Conservation (phyloP, 352 stramenopile species). For the Albugo candida region DNA sequence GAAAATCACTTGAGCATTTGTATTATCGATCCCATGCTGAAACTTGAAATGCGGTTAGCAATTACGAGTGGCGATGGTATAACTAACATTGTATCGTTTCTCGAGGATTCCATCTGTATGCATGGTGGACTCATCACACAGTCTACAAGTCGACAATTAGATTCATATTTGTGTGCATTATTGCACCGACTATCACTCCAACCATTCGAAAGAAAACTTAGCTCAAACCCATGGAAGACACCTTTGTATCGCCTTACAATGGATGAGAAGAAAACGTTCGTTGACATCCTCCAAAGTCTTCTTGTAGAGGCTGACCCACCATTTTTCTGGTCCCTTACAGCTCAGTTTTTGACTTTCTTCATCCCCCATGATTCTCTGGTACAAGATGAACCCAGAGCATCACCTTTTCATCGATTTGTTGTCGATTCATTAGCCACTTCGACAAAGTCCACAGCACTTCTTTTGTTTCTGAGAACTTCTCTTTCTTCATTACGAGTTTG, state of each 20-base stretch:
- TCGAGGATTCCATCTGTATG: neutral
- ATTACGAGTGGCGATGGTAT: conserved; percentile 6
- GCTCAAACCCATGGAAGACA: neutral
- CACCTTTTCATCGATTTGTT: neutral
- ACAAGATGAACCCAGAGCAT: conserved; percentile 15
- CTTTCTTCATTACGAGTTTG: conserved; percentile 30
- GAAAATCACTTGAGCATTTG: conserved; percentile 7
- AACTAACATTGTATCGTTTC: neutral
- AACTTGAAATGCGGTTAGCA: conserved; percentile 29
- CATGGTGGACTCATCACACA: neutral
- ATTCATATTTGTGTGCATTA: no score
- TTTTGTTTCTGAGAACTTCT: conserved; percentile 28
- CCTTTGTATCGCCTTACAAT: conserved; percentile 18
- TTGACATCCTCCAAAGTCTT: conserved; percentile 22
- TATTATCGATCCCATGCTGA: conserved; percentile 30
- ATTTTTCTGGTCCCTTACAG: conserved; percentile 49
- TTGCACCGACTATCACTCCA: no score
- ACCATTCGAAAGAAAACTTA: no score
- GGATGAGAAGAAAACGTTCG: conserved; percentile 29
- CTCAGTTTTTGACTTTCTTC: conserved; percentile 26
- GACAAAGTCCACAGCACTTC: conserved; percentile 15
- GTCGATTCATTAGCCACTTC: conserved; percentile 2
- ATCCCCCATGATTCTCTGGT: conserved; percentile 35
- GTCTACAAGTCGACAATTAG: no score
- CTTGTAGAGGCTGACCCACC: conserved; percentile 20